Evolutionary conservation across 352 stramenopile genomes (phyloP).

Genomic region (Salisapilia sapeloensis): DNA sequence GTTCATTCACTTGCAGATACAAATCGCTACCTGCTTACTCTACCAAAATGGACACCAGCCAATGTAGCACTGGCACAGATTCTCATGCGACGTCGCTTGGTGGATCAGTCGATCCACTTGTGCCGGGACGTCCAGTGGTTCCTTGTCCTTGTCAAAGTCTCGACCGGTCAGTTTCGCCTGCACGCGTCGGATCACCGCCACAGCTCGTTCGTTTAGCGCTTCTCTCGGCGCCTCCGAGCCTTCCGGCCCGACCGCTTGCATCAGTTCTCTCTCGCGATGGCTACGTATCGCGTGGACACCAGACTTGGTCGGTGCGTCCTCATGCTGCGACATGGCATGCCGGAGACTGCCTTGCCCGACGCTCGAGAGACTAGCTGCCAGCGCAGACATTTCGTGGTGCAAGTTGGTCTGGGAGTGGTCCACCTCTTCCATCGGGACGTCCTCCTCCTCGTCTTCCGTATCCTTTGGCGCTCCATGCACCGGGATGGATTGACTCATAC

Average conservation of each 20-base stretch:
- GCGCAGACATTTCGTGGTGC: conserved; percentile 63
- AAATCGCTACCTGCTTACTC: too few species aligned
- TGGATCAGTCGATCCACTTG: conserved; percentile 95
- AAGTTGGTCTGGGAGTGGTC: conserved; percentile 58
- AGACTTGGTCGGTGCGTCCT: conserved; percentile 29
- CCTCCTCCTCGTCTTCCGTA: conserved; percentile 22
- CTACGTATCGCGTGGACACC: conserved; percentile 58
- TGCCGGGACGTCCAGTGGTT: conserved; percentile 56
- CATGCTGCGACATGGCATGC: conserved; percentile 14
- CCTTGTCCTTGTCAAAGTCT: conserved; percentile 85
- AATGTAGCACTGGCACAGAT: conserved; percentile 98
- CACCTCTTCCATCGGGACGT: conserved; percentile 38
- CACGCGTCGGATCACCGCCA: conserved; percentile 95
- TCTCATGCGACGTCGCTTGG: conserved; percentile 97
- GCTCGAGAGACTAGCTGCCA: conserved; percentile 66
- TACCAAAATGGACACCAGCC: conserved; percentile 94
- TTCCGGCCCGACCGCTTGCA: conserved; percentile 63
- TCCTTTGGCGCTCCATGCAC: conserved; percentile 14
- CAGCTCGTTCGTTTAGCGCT: conserved; percentile 90
- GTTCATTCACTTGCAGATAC: too few species aligned
- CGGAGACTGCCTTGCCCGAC: conserved; percentile 53
- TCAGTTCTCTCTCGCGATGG: conserved; percentile 65
- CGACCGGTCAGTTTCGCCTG: conserved; percentile 98
- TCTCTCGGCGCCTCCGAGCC: conserved; percentile 62
- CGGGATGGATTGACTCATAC: conserved; percentile 67